These are phyloP conservation scores for Intubia oerlemansii DNA, from an alignment of 2,329 filamentous ascomycete genomes.

Conservation along the genomic window DNA sequence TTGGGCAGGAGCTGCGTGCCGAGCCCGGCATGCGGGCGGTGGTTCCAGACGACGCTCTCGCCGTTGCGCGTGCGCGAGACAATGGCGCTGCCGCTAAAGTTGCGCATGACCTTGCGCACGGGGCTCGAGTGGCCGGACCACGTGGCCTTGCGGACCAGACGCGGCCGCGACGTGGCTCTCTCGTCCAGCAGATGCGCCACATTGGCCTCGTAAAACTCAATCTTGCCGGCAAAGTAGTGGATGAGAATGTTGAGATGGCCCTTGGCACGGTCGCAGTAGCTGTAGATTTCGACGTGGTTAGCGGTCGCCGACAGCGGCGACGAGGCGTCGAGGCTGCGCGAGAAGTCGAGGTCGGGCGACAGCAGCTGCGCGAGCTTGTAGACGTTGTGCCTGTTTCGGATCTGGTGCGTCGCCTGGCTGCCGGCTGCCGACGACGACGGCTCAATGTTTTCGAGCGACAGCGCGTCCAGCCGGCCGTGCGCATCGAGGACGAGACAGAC, in stretches of 20 bases:
- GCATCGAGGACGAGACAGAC: slow-evolving; percentile 72
- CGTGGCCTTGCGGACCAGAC: slow-evolving; percentile 39
- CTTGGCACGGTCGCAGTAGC: slow-evolving; percentile 44
- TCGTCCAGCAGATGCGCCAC: slow-evolving; percentile 68
- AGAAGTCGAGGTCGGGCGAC: slow-evolving; percentile 26
- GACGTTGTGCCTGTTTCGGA: too few relatives aligned
- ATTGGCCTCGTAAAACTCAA: slow-evolving; percentile 62
- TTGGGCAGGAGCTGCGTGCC: slow-evolving; percentile 20
- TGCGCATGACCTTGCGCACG: slow-evolving; percentile 71
- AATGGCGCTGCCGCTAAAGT: slow-evolving; percentile 58
- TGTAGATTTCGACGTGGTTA: slow-evolving; percentile 46
- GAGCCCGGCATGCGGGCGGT: too few relatives aligned
- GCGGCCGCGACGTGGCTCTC: slow-evolving; percentile 29
- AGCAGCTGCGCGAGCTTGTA: slow-evolving; percentile 73
- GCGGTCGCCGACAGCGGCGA: slow-evolving; percentile 5
- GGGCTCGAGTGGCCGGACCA: slow-evolving; percentile 73
- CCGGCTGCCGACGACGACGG: too few relatives aligned
- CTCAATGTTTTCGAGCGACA: slow-evolving; percentile 76
- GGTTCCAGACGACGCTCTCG: slow-evolving; percentile 68
- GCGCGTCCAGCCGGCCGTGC: slow-evolving; percentile 72
- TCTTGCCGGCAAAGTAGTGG: slow-evolving; percentile 68
- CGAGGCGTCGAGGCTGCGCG: slow-evolving; percentile 9
- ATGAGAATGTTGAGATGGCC: slow-evolving; percentile 52
- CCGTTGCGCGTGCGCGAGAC: slow-evolving; percentile 62
- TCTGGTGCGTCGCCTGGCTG: slow-evolving; percentile 38